Conservation (phyloP, 2,329 filamentous ascomycete genomes). For the Kalmusia sp. region DNA sequence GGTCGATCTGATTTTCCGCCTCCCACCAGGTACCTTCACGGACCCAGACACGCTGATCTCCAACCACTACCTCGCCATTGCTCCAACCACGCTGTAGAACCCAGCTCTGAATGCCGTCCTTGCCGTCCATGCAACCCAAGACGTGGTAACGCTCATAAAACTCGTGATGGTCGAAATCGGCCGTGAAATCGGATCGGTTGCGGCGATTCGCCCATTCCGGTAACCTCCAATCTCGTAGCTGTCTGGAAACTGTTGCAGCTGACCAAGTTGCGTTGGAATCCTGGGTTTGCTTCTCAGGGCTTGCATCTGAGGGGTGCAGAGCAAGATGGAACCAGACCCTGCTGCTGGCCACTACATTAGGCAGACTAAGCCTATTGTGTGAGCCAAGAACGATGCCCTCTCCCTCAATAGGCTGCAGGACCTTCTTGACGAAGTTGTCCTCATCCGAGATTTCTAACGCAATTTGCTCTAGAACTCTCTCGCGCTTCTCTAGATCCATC, state of each 20-base stretch:
- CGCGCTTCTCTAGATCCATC: constrained; percentile 79
- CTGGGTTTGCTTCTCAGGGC: constrained; percentile 75
- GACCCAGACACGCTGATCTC: constrained; percentile 93
- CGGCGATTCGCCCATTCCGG: constrained; percentile 96
- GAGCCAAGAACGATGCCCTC: constrained; percentile 83
- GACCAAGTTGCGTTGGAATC: constrained; percentile 87
- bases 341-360: constrained; percentile 77
- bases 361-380: constrained; percentile 78
- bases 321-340: constrained; percentile 95
- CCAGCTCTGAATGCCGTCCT: constrained; percentile 94
- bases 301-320: constrained; percentile 88
- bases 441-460: constrained; percentile 82
- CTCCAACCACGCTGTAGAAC: constrained; percentile 95
- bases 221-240: constrained; percentile 90
- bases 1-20: constrained; percentile 92
- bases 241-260: constrained; percentile 87
- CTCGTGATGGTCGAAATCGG: constrained; percentile 94
- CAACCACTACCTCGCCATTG: constrained; percentile 93
- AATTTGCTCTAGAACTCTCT: constrained; percentile 85
- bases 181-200: constrained; percentile 93
- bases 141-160: constrained; percentile 82
- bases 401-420: constrained; percentile 79
- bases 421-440: constrained; percentile 80
- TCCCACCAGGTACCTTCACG: constrained; percentile 97
- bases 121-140: constrained; percentile 87